Percentiles rank a stretch among this genome's conserved stretches.
Conservation (phyloP, 2,329 filamentous ascomycete genomes). For the Neofusicoccum laricinum region DNA sequence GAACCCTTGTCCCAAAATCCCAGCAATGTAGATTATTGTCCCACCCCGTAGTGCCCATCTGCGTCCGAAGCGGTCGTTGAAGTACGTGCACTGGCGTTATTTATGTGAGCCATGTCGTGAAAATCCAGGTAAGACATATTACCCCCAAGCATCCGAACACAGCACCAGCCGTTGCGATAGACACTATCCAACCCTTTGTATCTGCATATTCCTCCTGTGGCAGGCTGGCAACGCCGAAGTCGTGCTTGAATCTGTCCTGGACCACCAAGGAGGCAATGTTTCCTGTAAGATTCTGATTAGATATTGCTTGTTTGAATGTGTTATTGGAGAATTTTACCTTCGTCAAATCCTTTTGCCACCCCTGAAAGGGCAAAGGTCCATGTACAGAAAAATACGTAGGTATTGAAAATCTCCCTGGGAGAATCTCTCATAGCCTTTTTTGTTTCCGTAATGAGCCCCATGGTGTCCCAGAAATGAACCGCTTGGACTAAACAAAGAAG, state of each 20-base stretch:
- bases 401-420: neutral
- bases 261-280: neutral
- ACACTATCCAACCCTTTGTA: conserved; percentile 21
- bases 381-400: neutral
- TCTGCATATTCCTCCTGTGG: conserved; percentile 19
- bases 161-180: conserved; percentile 20
- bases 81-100: conserved; percentile 12
- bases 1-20: conserved; percentile 26
- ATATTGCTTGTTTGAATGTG: neutral
- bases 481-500: neutral
- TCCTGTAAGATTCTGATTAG: neutral
- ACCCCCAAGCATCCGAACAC: conserved; percentile 19
- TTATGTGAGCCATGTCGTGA: neutral
- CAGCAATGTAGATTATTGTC: conserved; percentile 19
- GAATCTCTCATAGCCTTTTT: neutral
- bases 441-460: neutral
- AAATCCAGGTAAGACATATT: neutral
- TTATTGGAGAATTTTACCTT: neutral
- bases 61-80: conserved; percentile 17
- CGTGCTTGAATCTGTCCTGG: neutral
- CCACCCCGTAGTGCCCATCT: conserved; percentile 18
- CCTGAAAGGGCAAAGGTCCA: neutral
- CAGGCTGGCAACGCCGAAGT: neutral
- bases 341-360: neutral
- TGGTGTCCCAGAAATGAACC: neutral